Base-by-base conservation (phyloP, 106 monocot species). In the Acanthochlamys bracteata region DNA sequence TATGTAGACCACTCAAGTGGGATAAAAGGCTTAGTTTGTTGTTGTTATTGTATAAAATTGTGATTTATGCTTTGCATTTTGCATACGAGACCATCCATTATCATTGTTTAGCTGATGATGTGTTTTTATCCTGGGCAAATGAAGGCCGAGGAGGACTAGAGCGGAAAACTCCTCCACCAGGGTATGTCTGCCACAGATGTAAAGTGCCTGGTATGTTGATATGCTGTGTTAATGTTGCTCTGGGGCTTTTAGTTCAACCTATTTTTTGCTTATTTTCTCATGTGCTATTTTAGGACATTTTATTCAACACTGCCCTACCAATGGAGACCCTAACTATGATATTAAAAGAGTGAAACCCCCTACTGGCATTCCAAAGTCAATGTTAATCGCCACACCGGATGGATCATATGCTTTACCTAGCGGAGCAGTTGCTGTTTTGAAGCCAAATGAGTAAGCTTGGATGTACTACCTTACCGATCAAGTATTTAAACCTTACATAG, bases 151-250 rank as follows among this genome's bases (percentile, higher is more conserved):
- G 81, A 53, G 72, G 71, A 17, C 52, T 88, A 54, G 84, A 86
- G 49, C 76, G 82, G 24, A 88, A 82, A 76, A 85, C 78, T 20
- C 96, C 96, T 57, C 96, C 96, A 42, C 69, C 75, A 66, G 96
- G 96, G 12, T 98, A 98, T 70, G 74, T 91, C 62, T 98, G 96
- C 64, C 88, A 98, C 53, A 78, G 96, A 81, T 98, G 96, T 82
- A 98, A 98, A 79, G 71, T 88, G 20, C 80, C 91, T 26, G 96
- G 96, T 88, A 88, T 58, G 68, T 47, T 27, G 25, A 4, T 53
- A 41, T 26, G 40, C 8, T 45, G 14, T 69, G 49, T 49, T 17
- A 12, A 14, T 4, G 2, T 49, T 49, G 49, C 1, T 49, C 17
- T 12, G 49, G 2, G 49, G 2, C 12, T 1, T 14, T 49, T 17